phyloP scores from a whole-genome alignment of 2,329 filamentous ascomycete species.

The Botryotinia convoluta region DNA sequence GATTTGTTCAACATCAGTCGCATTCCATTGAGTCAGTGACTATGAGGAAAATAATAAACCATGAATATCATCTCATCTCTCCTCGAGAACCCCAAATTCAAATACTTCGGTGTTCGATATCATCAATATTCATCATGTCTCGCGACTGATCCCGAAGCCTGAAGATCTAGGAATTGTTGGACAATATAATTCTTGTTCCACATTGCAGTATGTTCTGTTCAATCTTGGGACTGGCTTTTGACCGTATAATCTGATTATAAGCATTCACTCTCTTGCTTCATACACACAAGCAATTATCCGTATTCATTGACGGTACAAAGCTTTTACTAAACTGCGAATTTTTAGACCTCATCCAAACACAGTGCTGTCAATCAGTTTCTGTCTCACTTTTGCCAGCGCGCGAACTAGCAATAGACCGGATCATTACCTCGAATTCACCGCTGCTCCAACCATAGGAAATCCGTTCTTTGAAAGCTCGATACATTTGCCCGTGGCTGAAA shows the following conservation, averaged over 20 bases:
- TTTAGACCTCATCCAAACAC: background rate
- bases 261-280: background rate
- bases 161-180: background rate
- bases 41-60: background rate
- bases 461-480: background rate
- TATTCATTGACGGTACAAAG: background rate
- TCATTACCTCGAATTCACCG: background rate
- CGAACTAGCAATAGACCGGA: background rate
- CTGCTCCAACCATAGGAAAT: background rate
- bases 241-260: background rate
- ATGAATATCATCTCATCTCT: background rate
- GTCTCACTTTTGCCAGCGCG: slow-evolving; percentile 2
- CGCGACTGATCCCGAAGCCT: background rate
- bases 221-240: background rate
- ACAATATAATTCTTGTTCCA: too few species aligned
- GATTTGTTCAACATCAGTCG: background rate
- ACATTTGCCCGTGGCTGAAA: background rate
- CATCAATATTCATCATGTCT: background rate
- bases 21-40: background rate
- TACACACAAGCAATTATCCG: background rate
- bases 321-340: background rate
- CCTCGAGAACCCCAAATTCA: background rate
- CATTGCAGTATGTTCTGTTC: background rate
- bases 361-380: background rate
- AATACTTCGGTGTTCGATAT: background rate